Conservation (phyloP, 805 yeast species). For the Debaryomyces tyrocola region DNA sequence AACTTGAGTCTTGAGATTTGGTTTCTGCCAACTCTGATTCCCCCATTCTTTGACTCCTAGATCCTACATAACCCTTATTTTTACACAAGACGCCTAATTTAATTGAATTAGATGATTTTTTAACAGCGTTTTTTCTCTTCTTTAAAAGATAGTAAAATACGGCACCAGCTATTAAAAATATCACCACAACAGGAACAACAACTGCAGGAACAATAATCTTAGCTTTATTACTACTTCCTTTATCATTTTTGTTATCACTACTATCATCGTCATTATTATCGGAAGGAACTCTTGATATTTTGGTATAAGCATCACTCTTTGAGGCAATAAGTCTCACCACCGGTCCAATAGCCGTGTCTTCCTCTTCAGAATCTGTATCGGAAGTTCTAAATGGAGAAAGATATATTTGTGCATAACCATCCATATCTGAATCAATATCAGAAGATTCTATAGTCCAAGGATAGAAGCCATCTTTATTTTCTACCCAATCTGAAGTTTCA, state of each 20-base stretch:
- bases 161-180: constrained; percentile 23
- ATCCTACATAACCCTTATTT: too few species aligned
- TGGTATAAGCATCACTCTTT: constrained; percentile 23
- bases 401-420: constrained; percentile 19
- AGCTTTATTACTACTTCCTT: background rate
- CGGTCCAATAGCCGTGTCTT: constrained; percentile 42
- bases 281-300: constrained; percentile 39
- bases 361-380: constrained; percentile 31
- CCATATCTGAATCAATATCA: too few species aligned
- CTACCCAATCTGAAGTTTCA: too few species aligned
- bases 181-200: constrained; percentile 40
- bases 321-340: constrained; percentile 34
- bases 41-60: too few species aligned
- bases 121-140: constrained; percentile 11
- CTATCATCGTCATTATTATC: constrained; percentile 41
- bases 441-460: too few species aligned
- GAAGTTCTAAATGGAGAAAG: constrained; percentile 37
- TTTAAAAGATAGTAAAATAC: constrained; percentile 31
- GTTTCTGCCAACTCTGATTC: too few species aligned
- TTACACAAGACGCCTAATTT: too few species aligned
- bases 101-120: too few species aligned
- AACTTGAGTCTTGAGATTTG: too few species aligned
- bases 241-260: constrained; percentile 28
- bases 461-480: too few species aligned
- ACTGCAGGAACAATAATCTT: constrained; percentile 1